A percentile compares a stretch with the other conserved stretches of the same genome.
These are phyloP conservation scores for Xenosphaeropsis pyriputrescens DNA, from an alignment of 2,329 filamentous ascomycete species.

Conservation along the genomic window DNA sequence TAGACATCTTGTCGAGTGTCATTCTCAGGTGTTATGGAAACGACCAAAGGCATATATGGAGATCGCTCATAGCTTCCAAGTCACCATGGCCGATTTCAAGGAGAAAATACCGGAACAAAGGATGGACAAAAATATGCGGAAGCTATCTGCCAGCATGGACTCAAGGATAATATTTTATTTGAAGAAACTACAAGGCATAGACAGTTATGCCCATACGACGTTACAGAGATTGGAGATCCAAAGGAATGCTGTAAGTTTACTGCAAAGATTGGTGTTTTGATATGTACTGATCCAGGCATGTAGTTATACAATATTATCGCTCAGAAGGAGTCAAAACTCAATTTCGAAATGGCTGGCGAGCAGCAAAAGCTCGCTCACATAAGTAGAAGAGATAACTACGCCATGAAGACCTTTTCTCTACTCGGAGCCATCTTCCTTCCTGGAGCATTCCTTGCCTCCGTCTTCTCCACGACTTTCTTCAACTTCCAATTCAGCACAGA, in stretches of 20 bases:
- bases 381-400: slow-evolving; percentile 26
- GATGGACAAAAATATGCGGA: slow-evolving; percentile 19
- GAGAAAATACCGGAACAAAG: slow-evolving; percentile 7
- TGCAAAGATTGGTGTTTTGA: not conserved
- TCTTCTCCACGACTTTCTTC: slow-evolving; percentile 55
- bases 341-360: slow-evolving; percentile 36
- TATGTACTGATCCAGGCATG: not conserved
- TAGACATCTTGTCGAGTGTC: slow-evolving; percentile 48
- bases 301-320: slow-evolving; percentile 53
- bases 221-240: slow-evolving; percentile 46
- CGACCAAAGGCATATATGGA: slow-evolving; percentile 45
- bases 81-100: slow-evolving; percentile 16
- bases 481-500: slow-evolving; percentile 29
- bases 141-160: slow-evolving; percentile 35
- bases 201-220: slow-evolving; percentile 48
- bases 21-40: slow-evolving; percentile 49
- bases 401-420: slow-evolving; percentile 51
- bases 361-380: slow-evolving; percentile 24
- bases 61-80: slow-evolving; percentile 33
- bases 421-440: slow-evolving; percentile 49
- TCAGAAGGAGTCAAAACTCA: slow-evolving; percentile 48
- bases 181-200: slow-evolving; percentile 43
- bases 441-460: slow-evolving; percentile 44
- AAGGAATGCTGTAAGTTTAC: slow-evolving; percentile 36
- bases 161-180: slow-evolving; percentile 43